phyloP scores from a whole-genome alignment of 352 stramenopile genomes.

The Globisporangium polare region DNA sequence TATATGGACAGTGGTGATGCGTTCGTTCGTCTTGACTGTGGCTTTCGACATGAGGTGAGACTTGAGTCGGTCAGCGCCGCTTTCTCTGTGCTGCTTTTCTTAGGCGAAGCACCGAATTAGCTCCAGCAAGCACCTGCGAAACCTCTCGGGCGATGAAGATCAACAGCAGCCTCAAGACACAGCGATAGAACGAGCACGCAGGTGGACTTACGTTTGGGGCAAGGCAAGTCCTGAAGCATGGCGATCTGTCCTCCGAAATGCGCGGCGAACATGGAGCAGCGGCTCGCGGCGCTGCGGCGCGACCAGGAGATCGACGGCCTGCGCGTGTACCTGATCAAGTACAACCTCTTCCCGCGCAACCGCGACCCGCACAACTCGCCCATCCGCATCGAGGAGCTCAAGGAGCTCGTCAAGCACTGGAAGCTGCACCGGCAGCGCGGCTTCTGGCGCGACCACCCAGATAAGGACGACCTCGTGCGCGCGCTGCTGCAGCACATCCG shows the following conservation, averaged over 20 bases:
- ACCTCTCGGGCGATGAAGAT: conserved; percentile 1
- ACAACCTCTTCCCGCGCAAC: conserved; percentile 83
- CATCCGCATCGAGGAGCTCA: conserved; percentile 87
- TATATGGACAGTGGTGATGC: background rate
- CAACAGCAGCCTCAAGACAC: background rate
- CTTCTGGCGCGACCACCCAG: conserved; percentile 88
- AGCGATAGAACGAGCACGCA: background rate
- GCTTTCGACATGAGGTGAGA: background rate
- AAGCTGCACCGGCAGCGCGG: conserved; percentile 86
- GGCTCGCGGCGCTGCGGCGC: conserved; percentile 62
- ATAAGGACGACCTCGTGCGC: conserved; percentile 88
- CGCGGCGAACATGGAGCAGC: conserved; percentile 84
- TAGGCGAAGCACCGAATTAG: conserved; percentile 1
- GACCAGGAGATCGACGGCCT: conserved; percentile 85
- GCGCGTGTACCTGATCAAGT: conserved; percentile 83
- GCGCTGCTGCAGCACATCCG: conserved; percentile 84
- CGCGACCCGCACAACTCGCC: conserved; percentile 82
- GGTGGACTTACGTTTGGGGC: background rate
- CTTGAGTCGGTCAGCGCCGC: background rate
- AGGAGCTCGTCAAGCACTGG: conserved; percentile 90
- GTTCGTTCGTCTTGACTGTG: background rate
- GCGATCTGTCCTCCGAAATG: conserved; percentile 78
- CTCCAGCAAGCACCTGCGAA: background rate
- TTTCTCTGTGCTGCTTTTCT: background rate
- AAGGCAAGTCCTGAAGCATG: conserved; percentile 28